Evolutionary conservation across 1,139 yeast genomes (phyloP), one percentile per base, ranked within the genome.

Genomic region (Nakaseomyces bracarensis): DNA sequence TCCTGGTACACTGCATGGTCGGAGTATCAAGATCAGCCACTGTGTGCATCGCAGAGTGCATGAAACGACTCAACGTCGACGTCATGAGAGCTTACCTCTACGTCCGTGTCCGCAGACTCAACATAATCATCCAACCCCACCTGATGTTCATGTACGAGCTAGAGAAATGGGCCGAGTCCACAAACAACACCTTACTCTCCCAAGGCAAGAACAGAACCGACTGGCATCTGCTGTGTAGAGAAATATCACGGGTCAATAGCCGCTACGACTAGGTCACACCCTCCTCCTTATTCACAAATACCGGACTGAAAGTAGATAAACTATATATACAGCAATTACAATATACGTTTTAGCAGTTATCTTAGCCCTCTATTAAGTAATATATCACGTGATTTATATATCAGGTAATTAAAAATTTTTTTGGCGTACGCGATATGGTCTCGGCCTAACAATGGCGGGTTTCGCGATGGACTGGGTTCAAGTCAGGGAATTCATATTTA

Each of bases 11-110:
- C 59, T 87, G 96, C 58, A 79, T 86, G 55, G 94, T 84, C 43
- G 96, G 96, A 1, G 96, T 87, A 3, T 84, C 95, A 0, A 68
- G 96, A 43, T 82, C 93, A 18, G 96, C 96, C 0, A 79, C 95
- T 0, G 82, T 89, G 31, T 82, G 94, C 51, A 84, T 87, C 49
- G 96, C 96, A 3, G 89, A 84, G 56, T 81, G 85, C 45, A 86
- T 87, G 95, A 80, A 77, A 50, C 66, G 84, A 41, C 66, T 78
- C 45, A 68, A 74, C 22, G 69, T 84, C 46, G 77, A 79, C 37
- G 64, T 87, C 33, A 72, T 87, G 13, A 71, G 82, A 40, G 89
- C 95, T 3, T 87, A 86, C 57, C 65, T 86, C 54, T 81, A 71
- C 63, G 94, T 86, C 21, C 67, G 96, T 42, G 94, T 86, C 4